Evolutionary conservation across 2,329 filamentous ascomycete species (phyloP).

Genomic region (Sclerotinia trifoliorum): DNA sequence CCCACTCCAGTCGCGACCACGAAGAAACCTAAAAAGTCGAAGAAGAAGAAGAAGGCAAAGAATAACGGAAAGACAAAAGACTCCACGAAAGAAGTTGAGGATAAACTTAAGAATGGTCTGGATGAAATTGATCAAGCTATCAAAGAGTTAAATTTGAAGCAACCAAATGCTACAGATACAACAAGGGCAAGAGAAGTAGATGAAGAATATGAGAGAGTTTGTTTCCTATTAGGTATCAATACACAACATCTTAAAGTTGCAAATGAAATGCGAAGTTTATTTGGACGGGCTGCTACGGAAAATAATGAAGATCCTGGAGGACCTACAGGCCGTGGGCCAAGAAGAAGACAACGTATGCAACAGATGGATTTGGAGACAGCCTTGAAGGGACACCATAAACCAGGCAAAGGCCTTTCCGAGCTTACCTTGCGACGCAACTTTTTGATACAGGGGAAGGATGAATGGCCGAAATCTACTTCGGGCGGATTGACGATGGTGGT

Average conservation of each 20-base stretch:
- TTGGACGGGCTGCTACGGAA: constrained; percentile 63
- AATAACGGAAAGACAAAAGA: constrained; percentile 30
- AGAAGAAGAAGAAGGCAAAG: constrained; percentile 46
- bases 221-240: constrained; percentile 59
- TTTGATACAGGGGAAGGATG: constrained; percentile 69
- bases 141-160: constrained; percentile 54
- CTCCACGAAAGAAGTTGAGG: constrained; percentile 25
- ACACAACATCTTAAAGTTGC: constrained; percentile 76
- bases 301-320: constrained; percentile 50
- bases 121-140: constrained; percentile 69
- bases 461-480: constrained; percentile 68
- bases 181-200: constrained; percentile 34
- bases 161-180: constrained; percentile 25
- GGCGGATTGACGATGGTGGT: constrained; percentile 83
- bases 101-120: constrained; percentile 41
- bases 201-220: constrained; percentile 46
- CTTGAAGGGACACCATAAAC: constrained; percentile 45
- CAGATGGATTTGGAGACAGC: constrained; percentile 44
- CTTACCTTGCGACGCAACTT: constrained; percentile 61
- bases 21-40: constrained; percentile 57
- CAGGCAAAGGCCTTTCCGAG: constrained; percentile 57
- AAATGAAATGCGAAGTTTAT: constrained; percentile 85
- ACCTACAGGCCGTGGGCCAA: constrained; percentile 41
- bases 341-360: constrained; percentile 44
- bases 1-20: constrained; percentile 31